Evolutionary conservation across 2,329 filamentous ascomycete genomes (phyloP), one percentile per base, ranked within the genome.

Genomic region (Furcasterigmium furcatum): DNA sequence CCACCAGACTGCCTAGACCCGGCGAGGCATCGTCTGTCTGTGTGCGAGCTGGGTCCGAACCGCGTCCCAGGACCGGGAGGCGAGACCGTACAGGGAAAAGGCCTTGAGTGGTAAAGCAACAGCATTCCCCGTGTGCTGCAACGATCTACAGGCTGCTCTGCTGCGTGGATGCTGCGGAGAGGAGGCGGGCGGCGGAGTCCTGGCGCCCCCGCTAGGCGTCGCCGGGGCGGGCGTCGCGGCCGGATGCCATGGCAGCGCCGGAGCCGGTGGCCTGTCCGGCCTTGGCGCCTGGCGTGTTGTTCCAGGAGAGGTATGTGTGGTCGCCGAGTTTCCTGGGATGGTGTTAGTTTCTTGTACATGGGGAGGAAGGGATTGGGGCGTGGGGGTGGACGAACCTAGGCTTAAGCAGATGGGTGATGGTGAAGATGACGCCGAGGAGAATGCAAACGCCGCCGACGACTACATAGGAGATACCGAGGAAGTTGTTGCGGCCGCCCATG

Each of bases 261-360:
- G 70, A 64, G 29, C 67, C 67, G 9, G 60, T 60, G 14, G 66
- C 58, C 58, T 73, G 73, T 50, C 65, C 53, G n/a, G 67, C 55
- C 41, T 65, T 67, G 6, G 63, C 60, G 7, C 67, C 61, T 2
- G 76, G 74, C 1, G 69, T 71, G 47, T 82, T 81, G 65, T 97
- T 96, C 94, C 94, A 99, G 20, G 89, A 94, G 41, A 99, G 79
- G 65, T 99, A 97, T 9, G 91, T 96, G 67, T 97, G 94, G 65
- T 99, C 94, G 50, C 94, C 94, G 35, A 99, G 80, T 87, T 97
- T 99, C 60, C 94, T 92, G 55, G 12, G 20, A 27, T n/a, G 29
- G 7, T 12, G 24, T 27, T 12, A 27, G 24, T 27, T 12, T 27
- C 24, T 42, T 52, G 53, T 43, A 46, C n/a, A 12, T 10, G 34